phyloP scores from a whole-genome alignment of 345 rosid species.

The Aethionema arabicum region DNA sequence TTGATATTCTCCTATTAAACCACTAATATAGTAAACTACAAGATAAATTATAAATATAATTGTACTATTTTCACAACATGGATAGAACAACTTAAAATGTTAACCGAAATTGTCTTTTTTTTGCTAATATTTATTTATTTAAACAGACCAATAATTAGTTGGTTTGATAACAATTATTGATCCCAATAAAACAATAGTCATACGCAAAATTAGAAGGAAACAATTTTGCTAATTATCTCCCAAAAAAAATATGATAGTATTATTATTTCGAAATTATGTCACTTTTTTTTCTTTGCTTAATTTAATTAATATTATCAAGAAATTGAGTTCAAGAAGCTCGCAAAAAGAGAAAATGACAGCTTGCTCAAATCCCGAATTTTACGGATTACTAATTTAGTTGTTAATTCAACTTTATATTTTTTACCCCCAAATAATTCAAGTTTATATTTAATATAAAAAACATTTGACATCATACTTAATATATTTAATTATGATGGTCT shows the following conservation, averaged over 20 bases:
- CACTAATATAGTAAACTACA: too few relatives aligned
- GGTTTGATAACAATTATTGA: slow-evolving; percentile 24
- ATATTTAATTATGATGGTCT: slow-evolving; percentile 11
- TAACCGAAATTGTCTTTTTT: slow-evolving; percentile 1
- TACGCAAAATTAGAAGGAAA: too few relatives aligned
- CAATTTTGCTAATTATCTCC: too few relatives aligned
- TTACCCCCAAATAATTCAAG: too few relatives aligned
- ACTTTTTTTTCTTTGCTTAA: slow-evolving; percentile 7
- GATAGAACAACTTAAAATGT: too few relatives aligned
- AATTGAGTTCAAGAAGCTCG: slow-evolving; percentile 28
- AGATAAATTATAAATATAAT: too few relatives aligned
- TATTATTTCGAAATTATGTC: slow-evolving; percentile 15
- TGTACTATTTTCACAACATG: too few relatives aligned
- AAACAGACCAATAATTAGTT: slow-evolving; percentile 7
- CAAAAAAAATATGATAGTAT: too few relatives aligned
- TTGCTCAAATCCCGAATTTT: slow-evolving; percentile 9
- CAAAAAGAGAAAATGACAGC: slow-evolving; percentile 21
- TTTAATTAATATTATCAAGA: too few relatives aligned
- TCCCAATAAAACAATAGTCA: slow-evolving; percentile 24
- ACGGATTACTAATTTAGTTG: background rate
- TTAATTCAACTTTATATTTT: too few relatives aligned
- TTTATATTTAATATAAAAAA: background rate
- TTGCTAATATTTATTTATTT: too few relatives aligned
- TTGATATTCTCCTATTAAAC: too few relatives aligned
- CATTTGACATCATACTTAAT: slow-evolving; percentile 14